Evolutionary conservation across 2,329 filamentous ascomycete genomes (phyloP).

Genomic region (Cordyceps tenuipes): DNA sequence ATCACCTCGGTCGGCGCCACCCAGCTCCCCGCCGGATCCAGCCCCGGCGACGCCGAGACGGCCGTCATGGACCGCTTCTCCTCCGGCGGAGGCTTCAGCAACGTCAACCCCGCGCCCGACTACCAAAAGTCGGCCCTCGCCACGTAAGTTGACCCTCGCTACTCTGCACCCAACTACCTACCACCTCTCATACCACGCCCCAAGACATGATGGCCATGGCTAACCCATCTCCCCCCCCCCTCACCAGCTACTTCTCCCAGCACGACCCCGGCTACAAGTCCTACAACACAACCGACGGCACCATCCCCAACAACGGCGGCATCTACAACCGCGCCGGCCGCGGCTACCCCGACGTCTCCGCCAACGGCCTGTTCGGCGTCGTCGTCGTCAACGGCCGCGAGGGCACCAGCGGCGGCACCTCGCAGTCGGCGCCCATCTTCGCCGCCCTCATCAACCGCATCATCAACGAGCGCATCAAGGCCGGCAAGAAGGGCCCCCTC

Average conservation of each 20-base stretch:
- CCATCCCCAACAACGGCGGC: not conserved
- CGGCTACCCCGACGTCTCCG: conserved; percentile 26
- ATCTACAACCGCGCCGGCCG: conserved; percentile 4
- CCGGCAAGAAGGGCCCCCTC: conserved; percentile 27
- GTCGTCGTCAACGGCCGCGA: conserved; percentile 27
- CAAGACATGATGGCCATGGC: too few species aligned
- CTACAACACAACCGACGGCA: conserved; percentile 1
- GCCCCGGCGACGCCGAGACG: conserved; percentile 34
- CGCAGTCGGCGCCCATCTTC: conserved; percentile 14
- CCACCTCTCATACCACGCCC: too few species aligned
- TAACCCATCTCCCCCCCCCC: too few species aligned
- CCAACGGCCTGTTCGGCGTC: conserved; percentile 37
- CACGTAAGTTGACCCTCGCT: too few species aligned
- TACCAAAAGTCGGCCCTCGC: conserved; percentile 37
- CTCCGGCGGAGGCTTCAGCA: conserved; percentile 21
- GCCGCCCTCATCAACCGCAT: conserved; percentile 16
- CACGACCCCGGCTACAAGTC: conserved; percentile 21
- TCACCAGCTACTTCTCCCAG: conserved; percentile 23
- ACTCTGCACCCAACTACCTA: too few species aligned
- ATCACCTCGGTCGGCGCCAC: conserved; percentile 44
- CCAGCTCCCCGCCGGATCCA: conserved; percentile 31
- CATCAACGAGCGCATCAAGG: conserved; percentile 13
- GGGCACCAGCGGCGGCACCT: conserved; percentile 8
- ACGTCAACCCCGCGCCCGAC: conserved; percentile 36
- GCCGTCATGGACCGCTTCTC: conserved; percentile 34